Conservation (phyloP, 768 basidiomycete genomes). For the Russula virescens region DNA sequence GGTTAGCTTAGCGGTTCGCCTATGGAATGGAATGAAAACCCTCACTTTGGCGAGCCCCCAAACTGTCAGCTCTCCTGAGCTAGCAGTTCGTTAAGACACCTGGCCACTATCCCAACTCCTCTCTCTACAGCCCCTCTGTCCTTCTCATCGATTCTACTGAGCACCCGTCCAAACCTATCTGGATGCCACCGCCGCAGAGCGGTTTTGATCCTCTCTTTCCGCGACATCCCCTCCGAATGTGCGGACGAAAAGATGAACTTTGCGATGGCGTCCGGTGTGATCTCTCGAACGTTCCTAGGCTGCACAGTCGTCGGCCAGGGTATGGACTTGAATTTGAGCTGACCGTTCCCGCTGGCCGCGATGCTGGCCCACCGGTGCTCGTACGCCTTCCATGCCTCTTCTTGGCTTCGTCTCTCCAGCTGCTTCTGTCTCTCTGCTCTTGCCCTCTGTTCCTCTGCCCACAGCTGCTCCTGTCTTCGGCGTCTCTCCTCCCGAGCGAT, state of each 20-base stretch:
- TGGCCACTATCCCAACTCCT: slow-evolving; percentile 58
- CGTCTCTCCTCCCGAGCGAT: slow-evolving; percentile 45
- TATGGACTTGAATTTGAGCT: slow-evolving; percentile 52
- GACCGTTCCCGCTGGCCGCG: slow-evolving; percentile 31
- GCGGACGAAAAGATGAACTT: slow-evolving; percentile 58
- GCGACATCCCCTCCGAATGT: slow-evolving; percentile 53
- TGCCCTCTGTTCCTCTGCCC: slow-evolving; percentile 43
- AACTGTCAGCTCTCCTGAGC: slow-evolving; percentile 18
- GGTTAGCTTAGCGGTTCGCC: background rate
- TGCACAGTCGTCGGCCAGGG: slow-evolving; percentile 61
- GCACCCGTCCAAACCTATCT: slow-evolving; percentile 60
- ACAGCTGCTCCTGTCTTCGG: slow-evolving; percentile 23
- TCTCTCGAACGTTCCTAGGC: slow-evolving; percentile 42
- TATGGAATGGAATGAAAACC: too few relatives aligned
- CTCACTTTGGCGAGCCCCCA: too few relatives aligned
- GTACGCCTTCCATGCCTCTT: slow-evolving; percentile 57
- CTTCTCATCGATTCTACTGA: slow-evolving; percentile 45
- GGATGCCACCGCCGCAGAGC: slow-evolving; percentile 79
- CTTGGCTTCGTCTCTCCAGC: slow-evolving; percentile 38
- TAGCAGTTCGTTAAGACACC: slow-evolving; percentile 33
- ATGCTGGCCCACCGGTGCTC: slow-evolving; percentile 61
- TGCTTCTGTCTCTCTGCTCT: slow-evolving; percentile 34
- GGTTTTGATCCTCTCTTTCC: slow-evolving; percentile 58
- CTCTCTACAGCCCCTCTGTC: slow-evolving; percentile 53
- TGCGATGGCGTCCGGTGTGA: slow-evolving; percentile 49